phyloP scores from a whole-genome alignment of 2,329 filamentous ascomycete genomes.

The Monilinia fructigena region DNA sequence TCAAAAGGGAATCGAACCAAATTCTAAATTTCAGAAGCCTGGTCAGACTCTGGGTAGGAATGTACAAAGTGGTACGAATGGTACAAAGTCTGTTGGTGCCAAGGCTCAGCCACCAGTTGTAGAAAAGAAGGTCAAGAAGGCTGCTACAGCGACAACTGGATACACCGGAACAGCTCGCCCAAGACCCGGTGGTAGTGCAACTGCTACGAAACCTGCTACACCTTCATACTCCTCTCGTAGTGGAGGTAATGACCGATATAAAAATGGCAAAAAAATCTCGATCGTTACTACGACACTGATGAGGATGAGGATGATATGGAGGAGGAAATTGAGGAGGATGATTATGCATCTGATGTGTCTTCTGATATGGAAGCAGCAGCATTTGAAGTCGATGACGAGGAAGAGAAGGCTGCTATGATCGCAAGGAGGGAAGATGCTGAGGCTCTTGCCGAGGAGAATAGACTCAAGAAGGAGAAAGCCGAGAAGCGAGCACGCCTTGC shows the following conservation, averaged over 20 bases:
- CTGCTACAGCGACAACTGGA: slow-evolving; percentile 60
- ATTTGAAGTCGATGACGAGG: slow-evolving; percentile 72
- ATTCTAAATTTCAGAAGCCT: slow-evolving; percentile 34
- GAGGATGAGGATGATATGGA: slow-evolving; percentile 36
- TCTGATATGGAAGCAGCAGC: slow-evolving; percentile 78
- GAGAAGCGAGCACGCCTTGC: slow-evolving; percentile 43
- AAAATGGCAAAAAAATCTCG: slow-evolving; percentile 41
- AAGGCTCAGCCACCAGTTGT: slow-evolving; percentile 37
- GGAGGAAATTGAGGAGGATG: slow-evolving; percentile 47
- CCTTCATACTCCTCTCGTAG: slow-evolving; percentile 30
- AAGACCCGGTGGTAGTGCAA: slow-evolving; percentile 46
- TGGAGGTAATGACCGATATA: slow-evolving; percentile 29
- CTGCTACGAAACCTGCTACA: slow-evolving; percentile 33
- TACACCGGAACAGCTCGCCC: slow-evolving; percentile 65
- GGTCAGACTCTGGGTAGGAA: slow-evolving; percentile 27
- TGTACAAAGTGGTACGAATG: slow-evolving; percentile 27
- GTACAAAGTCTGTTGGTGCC: slow-evolving; percentile 21
- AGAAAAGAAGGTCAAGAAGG: slow-evolving; percentile 61
- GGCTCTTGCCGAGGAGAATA: slow-evolving; percentile 61
- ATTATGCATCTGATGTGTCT: slow-evolving; percentile 64
- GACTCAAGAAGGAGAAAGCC: slow-evolving; percentile 61
- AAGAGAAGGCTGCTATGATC: slow-evolving; percentile 58
- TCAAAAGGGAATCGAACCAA: slow-evolving; percentile 33
- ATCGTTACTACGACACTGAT: slow-evolving; percentile 42
- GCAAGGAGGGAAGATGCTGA: slow-evolving; percentile 67